These are phyloP conservation scores for Cyclotella sp. DNA, from an alignment of 108 stramenopile species.

Conservation along the genomic window DNA sequence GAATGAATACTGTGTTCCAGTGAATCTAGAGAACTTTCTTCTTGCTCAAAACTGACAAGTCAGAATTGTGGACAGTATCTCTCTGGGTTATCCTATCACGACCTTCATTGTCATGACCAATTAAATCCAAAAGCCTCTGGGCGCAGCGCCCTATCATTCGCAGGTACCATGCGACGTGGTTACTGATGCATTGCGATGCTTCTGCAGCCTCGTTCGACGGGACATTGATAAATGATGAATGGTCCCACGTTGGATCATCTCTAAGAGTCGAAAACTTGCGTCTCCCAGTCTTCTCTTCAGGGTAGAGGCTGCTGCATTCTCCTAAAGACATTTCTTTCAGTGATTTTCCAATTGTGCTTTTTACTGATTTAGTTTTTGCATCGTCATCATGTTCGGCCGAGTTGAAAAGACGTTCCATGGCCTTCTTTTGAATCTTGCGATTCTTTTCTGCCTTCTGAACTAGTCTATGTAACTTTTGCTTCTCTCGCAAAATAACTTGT, in stretches of 20 bases:
- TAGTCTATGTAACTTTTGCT: constrained; percentile 42
- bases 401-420: constrained; percentile 43
- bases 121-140: constrained; percentile 41
- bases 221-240: constrained; percentile 6
- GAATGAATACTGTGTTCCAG: too few relatives aligned
- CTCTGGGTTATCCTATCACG: too few relatives aligned
- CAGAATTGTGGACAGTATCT: too few relatives aligned
- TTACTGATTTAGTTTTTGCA: not conserved
- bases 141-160: constrained; percentile 50
- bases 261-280: constrained; percentile 4
- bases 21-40: too few relatives aligned
- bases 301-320: constrained; percentile 25
- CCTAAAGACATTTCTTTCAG: not conserved
- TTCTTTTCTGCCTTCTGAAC: constrained; percentile 40
- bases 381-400: not conserved
- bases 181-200: not conserved
- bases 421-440: constrained; percentile 33
- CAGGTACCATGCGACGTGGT: constrained; percentile 49
- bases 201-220: not conserved
- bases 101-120: constrained; percentile 25
- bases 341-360: not conserved
- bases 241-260: constrained; percentile 17
- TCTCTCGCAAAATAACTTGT: constrained; percentile 42
- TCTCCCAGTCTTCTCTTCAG: constrained; percentile 31
- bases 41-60: too few relatives aligned